Conservation (phyloP, 257 asterid species). For the Solanum paucissectum region DNA sequence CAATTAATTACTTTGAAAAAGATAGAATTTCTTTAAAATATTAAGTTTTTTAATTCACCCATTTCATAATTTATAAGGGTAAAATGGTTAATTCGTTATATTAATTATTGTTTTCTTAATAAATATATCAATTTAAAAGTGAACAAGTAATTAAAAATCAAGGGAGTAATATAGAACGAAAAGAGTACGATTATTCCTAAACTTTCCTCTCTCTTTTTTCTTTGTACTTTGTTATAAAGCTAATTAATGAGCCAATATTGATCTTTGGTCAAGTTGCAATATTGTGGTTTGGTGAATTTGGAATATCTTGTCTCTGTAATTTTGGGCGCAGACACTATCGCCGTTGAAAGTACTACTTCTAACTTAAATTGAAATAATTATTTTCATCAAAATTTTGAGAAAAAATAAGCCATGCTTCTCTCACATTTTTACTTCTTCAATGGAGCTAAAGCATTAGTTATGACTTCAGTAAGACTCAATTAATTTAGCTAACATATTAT, state of each 20-base stretch:
- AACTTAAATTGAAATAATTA: neutral
- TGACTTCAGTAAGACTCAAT: neutral
- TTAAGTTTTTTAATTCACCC: too few relatives aligned
- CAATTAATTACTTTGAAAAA: too few relatives aligned
- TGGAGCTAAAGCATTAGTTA: neutral
- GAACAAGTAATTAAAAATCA: too few relatives aligned
- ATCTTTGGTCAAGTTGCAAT: neutral
- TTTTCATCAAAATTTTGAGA: neutral
- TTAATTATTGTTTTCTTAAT: too few relatives aligned
- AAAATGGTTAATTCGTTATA: too few relatives aligned
- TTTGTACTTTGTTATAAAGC: neutral
- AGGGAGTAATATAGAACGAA: neutral
- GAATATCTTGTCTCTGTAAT: neutral
- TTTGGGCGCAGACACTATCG: too few relatives aligned
- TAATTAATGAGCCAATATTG: neutral
- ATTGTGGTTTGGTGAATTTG: neutral
- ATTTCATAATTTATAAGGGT: too few relatives aligned
- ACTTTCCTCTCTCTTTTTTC: neutral
- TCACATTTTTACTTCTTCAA: neutral
- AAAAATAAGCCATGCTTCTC: neutral
- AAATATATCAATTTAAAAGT: too few relatives aligned
- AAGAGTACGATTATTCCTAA: too few relatives aligned
- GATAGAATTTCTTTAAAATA: fast-evolving
- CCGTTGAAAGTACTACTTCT: neutral
- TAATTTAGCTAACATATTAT: neutral